phyloP scores from a whole-genome alignment of 352 stramenopile species.

The Globisporangium barbulae region DNA sequence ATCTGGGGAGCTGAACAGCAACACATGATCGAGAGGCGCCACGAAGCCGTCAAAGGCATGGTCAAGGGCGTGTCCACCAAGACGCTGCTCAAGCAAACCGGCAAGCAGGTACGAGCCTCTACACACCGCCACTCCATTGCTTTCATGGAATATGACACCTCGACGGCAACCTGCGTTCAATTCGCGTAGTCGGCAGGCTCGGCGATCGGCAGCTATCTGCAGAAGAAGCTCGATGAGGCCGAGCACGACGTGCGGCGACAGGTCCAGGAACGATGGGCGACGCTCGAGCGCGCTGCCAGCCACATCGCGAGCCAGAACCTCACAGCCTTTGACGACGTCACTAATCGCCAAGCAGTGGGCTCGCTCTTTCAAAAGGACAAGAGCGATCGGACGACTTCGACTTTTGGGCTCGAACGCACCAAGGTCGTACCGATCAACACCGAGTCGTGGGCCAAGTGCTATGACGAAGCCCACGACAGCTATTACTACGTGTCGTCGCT shows the following conservation, averaged over 20 bases:
- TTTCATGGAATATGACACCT: not conserved
- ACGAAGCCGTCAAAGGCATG: slow-evolving; percentile 27
- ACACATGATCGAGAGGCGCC: slow-evolving; percentile 21
- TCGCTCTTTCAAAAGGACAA: slow-evolving; percentile 11
- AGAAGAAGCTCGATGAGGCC: slow-evolving; percentile 45
- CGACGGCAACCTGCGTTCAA: not conserved
- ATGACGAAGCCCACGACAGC: slow-evolving; percentile 19
- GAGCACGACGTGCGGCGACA: slow-evolving; percentile 28
- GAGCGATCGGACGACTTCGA: not conserved
- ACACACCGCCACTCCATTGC: not conserved
- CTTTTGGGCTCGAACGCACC: slow-evolving; percentile 8
- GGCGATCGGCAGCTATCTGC: slow-evolving; percentile 24
- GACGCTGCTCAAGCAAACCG: slow-evolving; percentile 33
- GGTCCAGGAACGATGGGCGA: slow-evolving; percentile 36
- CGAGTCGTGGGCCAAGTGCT: slow-evolving; percentile 31
- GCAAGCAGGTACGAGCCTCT: slow-evolving; percentile 27
- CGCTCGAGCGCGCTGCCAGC: slow-evolving; percentile 19
- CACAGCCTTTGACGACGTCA: not conserved
- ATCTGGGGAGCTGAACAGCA: slow-evolving; percentile 34
- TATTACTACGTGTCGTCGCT: slow-evolving; percentile 34
- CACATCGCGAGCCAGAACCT: slow-evolving; percentile 13
- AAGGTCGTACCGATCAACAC: slow-evolving; percentile 22
- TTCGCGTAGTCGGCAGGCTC: slow-evolving; percentile 4
- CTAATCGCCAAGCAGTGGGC: slow-evolving; percentile 5
- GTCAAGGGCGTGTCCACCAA: slow-evolving; percentile 35